phyloP scores from a whole-genome alignment of 1,284 basidiomycete species.

The Pulveroboletus sp. region DNA sequence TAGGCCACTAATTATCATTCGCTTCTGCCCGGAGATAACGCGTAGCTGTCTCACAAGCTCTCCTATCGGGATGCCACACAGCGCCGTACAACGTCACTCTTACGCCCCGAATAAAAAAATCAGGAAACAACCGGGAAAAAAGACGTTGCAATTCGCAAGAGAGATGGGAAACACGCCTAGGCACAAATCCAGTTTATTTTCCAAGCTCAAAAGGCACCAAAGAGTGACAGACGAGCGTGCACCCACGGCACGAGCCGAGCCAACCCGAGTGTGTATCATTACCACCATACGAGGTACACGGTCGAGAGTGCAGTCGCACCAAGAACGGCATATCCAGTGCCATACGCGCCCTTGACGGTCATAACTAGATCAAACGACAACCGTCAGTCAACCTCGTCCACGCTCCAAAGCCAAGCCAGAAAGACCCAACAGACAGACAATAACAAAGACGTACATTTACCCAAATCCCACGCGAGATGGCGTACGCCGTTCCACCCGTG shows the following conservation, averaged over 20 bases:
- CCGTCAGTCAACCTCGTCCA: neutral
- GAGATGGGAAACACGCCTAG: neutral
- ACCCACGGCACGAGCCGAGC: neutral
- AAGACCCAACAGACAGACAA: neutral
- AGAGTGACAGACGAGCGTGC: neutral
- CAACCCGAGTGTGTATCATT: neutral
- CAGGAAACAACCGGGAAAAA: neutral
- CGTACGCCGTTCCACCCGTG: constrained; percentile 91
- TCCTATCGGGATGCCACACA: neutral
- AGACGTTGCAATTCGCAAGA: neutral
- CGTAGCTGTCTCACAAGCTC: neutral
- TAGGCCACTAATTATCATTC: no score
- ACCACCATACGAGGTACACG: constrained; percentile 55
- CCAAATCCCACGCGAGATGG: constrained; percentile 90
- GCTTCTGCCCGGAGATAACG: neutral
- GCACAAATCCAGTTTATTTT: neutral
- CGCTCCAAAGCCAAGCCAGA: neutral
- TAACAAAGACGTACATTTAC: constrained; percentile 69
- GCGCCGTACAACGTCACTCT: neutral
- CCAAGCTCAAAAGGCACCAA: neutral
- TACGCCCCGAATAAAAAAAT: neutral
- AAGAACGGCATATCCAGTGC: constrained; percentile 82
- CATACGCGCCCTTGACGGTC: constrained; percentile 77
- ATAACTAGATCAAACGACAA: constrained; percentile 62
- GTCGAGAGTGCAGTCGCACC: constrained; percentile 79